phyloP scores from a whole-genome alignment of 176 grass and related monocot genomes.

The Rhynchospora pubera region DNA sequence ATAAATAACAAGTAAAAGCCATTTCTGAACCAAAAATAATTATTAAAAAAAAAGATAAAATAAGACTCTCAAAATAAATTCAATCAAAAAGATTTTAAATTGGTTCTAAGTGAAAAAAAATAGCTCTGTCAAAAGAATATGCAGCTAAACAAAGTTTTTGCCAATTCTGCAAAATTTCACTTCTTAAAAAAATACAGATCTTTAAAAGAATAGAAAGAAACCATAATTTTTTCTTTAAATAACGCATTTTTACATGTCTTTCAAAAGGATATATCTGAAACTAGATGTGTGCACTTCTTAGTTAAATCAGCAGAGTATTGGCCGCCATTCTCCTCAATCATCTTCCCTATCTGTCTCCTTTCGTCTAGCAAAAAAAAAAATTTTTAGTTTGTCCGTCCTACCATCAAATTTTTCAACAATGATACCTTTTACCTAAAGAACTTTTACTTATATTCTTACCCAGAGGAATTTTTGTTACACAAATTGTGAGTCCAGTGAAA shows the following conservation, averaged over 20 bases:
- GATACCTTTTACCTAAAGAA: too few relatives aligned
- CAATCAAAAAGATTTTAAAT: background rate
- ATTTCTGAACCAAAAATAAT: background rate
- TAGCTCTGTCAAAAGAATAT: background rate
- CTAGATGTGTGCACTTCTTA: conserved; percentile 79
- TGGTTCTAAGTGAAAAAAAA: background rate
- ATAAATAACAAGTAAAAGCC: background rate
- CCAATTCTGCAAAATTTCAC: conserved; percentile 3
- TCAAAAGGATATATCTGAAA: conserved; percentile 94
- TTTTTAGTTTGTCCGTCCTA: conserved; percentile 16
- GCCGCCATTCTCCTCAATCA: conserved; percentile 90
- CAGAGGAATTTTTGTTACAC: conserved; percentile 61
- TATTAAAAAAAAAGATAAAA: background rate
- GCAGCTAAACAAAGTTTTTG: background rate
- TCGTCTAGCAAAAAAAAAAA: conserved; percentile 51
- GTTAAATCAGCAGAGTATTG: conserved; percentile 82
- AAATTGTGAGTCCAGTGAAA: conserved; percentile 89
- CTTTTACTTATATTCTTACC: conserved; percentile 35
- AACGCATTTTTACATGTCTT: conserved; percentile 11
- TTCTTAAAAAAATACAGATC: background rate
- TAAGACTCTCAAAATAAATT: background rate
- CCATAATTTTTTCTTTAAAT: background rate
- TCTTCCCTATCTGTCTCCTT: conserved; percentile 49
- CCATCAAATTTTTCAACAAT: conserved; percentile 14
- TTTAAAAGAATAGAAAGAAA: background rate